Base-by-base conservation (phyloP, 805 yeast species). In the Metschnikowia cubensis region DNA sequence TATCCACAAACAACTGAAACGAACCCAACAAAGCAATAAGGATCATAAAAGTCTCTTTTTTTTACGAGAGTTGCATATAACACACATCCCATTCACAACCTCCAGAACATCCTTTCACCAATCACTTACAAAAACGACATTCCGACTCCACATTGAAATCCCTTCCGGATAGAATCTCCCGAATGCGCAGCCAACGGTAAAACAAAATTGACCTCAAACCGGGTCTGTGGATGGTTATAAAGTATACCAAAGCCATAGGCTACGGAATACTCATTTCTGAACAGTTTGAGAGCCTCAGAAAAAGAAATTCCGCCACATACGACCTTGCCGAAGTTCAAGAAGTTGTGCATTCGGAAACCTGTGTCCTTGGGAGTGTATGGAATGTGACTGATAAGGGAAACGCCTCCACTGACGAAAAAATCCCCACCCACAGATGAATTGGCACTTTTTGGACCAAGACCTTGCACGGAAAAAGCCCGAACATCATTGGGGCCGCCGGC, bases 401-500 rank as follows among this genome's bases (percentile, higher is more conserved):
- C 52, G 4, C 82, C 83, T 11, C 76, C 75, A 34, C 69, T 73
- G 20, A 69, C 59, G 51, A 74, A 80, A 4, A 73, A 58, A 57
- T 80, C 81, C 13, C 84, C 84, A 5, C 85, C 85, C 35, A 78
- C 60, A 2, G 80, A 69, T 29, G 77, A 63, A 31, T 74, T 75
- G 65, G 68, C 71, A 45, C 73, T 72, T 55, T 79, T 80, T 2
- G 84, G 84, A 0, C 85, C 84, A 39, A 80, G 55, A 1, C 84
- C 83, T 39, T 80, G 74, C 51, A 79, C 58, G 10, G 66, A 61
- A 56, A 79, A 81, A 1, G 83, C 76, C 40, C 84, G 68, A 7
- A 81, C 73, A 53, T 80, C 84, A 55, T 80, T 80, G 11, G 85
- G 79, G 1, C 85, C 85, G n/a, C 85, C 85, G 3, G 75, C 65